These are phyloP conservation scores for Pleurotus sapidus DNA, from an alignment of 768 basidiomycete species.

Conservation along the genomic window DNA sequence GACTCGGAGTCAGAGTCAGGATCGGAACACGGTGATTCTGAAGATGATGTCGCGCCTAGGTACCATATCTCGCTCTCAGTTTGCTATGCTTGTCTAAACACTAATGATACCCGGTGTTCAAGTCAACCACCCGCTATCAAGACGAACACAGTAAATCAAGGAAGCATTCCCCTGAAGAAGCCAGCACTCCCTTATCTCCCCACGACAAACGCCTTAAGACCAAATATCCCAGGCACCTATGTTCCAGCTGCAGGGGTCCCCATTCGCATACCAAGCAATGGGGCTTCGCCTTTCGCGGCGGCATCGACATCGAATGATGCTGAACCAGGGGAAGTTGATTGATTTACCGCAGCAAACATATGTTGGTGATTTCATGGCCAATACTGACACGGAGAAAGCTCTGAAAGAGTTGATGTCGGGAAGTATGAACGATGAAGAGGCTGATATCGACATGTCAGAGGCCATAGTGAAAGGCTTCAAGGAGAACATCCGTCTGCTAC, in stretches of 20 bases:
- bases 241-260: conserved; percentile 10
- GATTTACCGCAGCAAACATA: conserved; percentile 23
- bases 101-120: neutral
- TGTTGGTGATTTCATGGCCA: conserved; percentile 29
- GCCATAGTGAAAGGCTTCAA: conserved; percentile 76
- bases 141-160: no score
- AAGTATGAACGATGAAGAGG: conserved; percentile 57
- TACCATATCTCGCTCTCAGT: neutral
- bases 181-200: no score
- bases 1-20: neutral
- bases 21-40: neutral
- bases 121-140: no score
- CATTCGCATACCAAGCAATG: conserved; percentile 34
- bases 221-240: no score
- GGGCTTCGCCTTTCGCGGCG: conserved; percentile 16
- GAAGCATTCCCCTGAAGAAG: no score
- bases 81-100: neutral
- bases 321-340: conserved; percentile 28
- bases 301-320: conserved; percentile 10
- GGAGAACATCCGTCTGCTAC: conserved; percentile 66
- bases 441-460: conserved; percentile 59
- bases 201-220: no score
- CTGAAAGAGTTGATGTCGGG: conserved; percentile 75
- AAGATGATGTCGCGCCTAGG: neutral
- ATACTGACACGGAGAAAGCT: conserved; percentile 71